Percentiles rank a stretch among this genome's conserved stretches.
phyloP scores from a whole-genome alignment of 1,284 basidiomycete species.

The Malassezia arunalokei region DNA sequence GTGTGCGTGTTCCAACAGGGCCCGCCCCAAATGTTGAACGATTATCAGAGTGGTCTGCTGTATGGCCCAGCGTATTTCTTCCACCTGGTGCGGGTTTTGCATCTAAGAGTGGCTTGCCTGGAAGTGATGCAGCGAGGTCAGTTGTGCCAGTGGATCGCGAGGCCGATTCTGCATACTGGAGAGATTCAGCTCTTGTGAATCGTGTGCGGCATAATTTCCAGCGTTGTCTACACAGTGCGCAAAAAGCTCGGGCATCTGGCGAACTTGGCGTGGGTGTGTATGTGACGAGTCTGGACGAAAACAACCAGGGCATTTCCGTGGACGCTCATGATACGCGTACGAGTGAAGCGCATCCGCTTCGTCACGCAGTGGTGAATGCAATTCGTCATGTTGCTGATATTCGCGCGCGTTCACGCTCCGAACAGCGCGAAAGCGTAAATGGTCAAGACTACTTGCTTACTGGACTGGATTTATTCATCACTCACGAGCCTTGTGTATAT shows the following conservation, averaged over 20 bases:
- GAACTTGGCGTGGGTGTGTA: slow-evolving; percentile 8
- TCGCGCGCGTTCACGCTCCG: background rate
- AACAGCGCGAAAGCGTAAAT: slow-evolving; percentile 14
- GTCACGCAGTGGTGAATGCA: slow-evolving; percentile 32
- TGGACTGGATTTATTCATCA: slow-evolving; percentile 29
- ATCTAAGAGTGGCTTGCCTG: slow-evolving; percentile 6
- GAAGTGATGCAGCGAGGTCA: slow-evolving; percentile 13
- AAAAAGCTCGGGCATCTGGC: background rate
- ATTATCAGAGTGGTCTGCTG: slow-evolving; percentile 49
- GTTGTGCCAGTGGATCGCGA: slow-evolving; percentile 22
- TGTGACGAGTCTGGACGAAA: slow-evolving; percentile 1
- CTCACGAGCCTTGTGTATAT: slow-evolving; percentile 42
- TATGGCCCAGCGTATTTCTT: slow-evolving; percentile 38
- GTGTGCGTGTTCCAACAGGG: slow-evolving; percentile 57
- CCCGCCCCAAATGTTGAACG: slow-evolving; percentile 62
- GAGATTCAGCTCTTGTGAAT: background rate
- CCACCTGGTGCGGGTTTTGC: slow-evolving; percentile 18
- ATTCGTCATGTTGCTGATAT: slow-evolving; percentile 22
- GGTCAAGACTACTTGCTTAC: slow-evolving; percentile 42
- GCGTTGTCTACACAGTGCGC: slow-evolving; percentile 20
- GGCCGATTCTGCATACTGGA: slow-evolving; percentile 20
- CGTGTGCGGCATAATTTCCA: slow-evolving; percentile 10
- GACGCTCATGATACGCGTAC: slow-evolving; percentile 31
- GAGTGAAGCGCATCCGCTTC: slow-evolving; percentile 27
- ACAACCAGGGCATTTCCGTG: slow-evolving; percentile 16